Percentiles rank a stretch among this genome's conserved stretches.
Evolutionary conservation across 2,329 filamentous ascomycete genomes (phyloP).

Genomic region (Passalora sequoiae): DNA sequence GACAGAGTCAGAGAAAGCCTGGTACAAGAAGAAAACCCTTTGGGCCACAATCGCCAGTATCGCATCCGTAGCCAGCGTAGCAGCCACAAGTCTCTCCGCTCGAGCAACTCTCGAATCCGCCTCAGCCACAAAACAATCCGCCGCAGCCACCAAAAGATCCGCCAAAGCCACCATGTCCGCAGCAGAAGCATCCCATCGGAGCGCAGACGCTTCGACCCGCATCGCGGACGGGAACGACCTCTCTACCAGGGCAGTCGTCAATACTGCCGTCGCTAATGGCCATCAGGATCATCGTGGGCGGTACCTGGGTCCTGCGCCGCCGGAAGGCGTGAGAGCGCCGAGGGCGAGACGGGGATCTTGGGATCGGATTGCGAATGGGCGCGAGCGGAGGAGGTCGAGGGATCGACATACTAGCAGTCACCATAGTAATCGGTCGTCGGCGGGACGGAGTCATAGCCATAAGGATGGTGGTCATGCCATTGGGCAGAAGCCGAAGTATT

Average conservation of each 20-base stretch:
- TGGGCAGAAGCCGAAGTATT: too few relatives aligned
- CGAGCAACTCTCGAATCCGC: conserved; percentile 13
- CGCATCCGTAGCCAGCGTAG: conserved; percentile 18
- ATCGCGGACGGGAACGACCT: conserved; percentile 15
- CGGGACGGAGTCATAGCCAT: neutral
- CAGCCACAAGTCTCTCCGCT: conserved; percentile 13
- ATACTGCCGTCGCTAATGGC: conserved; percentile 20
- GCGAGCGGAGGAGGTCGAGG: neutral
- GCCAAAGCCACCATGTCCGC: conserved; percentile 8
- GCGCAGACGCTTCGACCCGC: conserved; percentile 13
- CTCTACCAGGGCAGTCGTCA: conserved; percentile 18
- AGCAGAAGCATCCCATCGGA: conserved; percentile 11
- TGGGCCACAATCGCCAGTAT: conserved; percentile 20
- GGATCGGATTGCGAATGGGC: conserved; percentile 4
- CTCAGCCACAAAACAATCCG: conserved; percentile 12
- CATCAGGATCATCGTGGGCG: conserved; percentile 21
- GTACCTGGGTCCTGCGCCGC: conserved; percentile 14
- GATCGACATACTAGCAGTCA: conserved; percentile 1
- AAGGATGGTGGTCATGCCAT: neutral
- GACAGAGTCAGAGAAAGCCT: conserved; percentile 12
- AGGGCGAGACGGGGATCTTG: conserved; percentile 2
- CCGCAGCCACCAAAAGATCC: conserved; percentile 13
- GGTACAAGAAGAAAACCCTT: conserved; percentile 24
- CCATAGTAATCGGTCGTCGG: conserved; percentile 3
- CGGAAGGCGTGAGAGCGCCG: neutral